phyloP scores from a whole-genome alignment of 805 yeast genomes.

The Yueomyces sp. region DNA sequence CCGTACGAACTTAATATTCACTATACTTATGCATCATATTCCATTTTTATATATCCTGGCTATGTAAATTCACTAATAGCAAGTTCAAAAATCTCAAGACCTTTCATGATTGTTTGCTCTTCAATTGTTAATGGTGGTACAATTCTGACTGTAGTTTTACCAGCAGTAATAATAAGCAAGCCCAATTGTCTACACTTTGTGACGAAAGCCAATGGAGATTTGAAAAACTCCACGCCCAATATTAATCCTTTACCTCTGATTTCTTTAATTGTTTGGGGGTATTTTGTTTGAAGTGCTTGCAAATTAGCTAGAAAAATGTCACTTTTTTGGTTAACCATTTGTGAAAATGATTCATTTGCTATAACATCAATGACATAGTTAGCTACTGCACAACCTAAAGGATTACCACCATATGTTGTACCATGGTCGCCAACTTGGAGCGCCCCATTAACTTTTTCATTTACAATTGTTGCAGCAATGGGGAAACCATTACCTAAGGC shows the following conservation, averaged over 20 bases:
- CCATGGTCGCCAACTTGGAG: constrained; percentile 93
- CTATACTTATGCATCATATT: not conserved
- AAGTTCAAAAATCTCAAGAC: constrained; percentile 53
- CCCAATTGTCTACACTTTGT: constrained; percentile 66
- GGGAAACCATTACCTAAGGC: constrained; percentile 97
- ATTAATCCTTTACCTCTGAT: constrained; percentile 84
- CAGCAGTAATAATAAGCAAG: constrained; percentile 77
- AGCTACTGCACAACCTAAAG: constrained; percentile 76
- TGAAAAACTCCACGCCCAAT: constrained; percentile 65
- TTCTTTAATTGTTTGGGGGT: constrained; percentile 48
- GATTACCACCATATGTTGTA: constrained; percentile 96
- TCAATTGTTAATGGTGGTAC: constrained; percentile 87
- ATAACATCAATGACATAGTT: constrained; percentile 60
- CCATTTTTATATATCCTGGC: not conserved
- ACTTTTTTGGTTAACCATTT: constrained; percentile 47
- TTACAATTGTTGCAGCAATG: constrained; percentile 83
- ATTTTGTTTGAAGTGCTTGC: constrained; percentile 34
- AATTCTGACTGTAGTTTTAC: constrained; percentile 77
- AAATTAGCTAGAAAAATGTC: constrained; percentile 40
- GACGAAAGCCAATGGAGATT: constrained; percentile 52
- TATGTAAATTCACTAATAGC: constrained; percentile 19
- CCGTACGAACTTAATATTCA: no score
- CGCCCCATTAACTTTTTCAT: constrained; percentile 59
- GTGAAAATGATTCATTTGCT: constrained; percentile 45
- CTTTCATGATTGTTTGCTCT: constrained; percentile 53